Base-by-base conservation (phyloP, 352 stramenopile species). In the Phytophthora vignae region DNA sequence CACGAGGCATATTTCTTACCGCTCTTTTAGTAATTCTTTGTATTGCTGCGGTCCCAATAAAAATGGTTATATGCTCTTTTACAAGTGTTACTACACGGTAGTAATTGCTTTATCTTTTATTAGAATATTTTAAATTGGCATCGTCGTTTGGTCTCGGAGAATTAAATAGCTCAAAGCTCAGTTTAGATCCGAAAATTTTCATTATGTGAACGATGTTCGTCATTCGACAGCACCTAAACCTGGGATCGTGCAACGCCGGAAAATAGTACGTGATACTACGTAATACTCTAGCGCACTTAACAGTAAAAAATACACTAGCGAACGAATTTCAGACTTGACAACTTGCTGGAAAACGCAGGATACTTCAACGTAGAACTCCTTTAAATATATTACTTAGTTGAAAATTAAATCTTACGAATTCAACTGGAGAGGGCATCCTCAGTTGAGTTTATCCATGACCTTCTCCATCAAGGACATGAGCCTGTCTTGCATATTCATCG, bases 391-490 rank as follows among this genome's bases (percentile, higher is more conserved):
- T 46, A 46, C 14, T 46, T 46, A 46, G n/a, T 46, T n/a, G n/a
- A n/a, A 46, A 46, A 8, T 9, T 50, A 50, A 1, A 50, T 50
- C 42, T 11, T 50, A 4, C 17, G 15, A 17, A 50, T 22, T n/a
- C 38, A 46, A 17, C 3, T 14, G 19, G 10, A 4, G 21, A 55
- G 22, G 22, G 8, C 25, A n/a, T 10, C 3, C 42, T 62, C 44
- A 77, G 44, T 55, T 56, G 14, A 77, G 38, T 50, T 74, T 78
- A 31, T 78, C 71, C 58, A 78, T 73, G 8, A 68, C 55, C 60
- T 70, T 74, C 25, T 77, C 71, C 71, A 77, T 77, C 19, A 77
- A 29, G 17, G 50, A 19, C 71, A 77, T 68, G 25, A 77, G 61
- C 5, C 67, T 69, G 12, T 71, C 56, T 38, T 77, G 71, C 71